phyloP scores from a whole-genome alignment of 768 basidiomycete species.

The Leucosporidium creatinivorum region DNA sequence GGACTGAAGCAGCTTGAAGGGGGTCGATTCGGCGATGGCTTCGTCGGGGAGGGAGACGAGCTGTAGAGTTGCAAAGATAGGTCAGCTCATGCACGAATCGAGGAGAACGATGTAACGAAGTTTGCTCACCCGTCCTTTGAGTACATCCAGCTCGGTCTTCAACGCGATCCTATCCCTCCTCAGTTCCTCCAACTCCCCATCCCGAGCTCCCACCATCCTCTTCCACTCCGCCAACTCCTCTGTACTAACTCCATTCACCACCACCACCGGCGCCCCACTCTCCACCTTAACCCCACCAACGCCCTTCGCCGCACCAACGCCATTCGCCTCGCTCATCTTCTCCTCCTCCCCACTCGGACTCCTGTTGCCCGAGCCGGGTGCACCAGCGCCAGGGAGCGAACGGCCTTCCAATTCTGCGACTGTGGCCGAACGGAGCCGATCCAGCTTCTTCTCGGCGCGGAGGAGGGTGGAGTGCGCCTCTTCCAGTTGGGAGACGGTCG shows the following conservation, averaged over 20 bases:
- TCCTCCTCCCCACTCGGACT: background rate
- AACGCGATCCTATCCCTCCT: conserved; percentile 44
- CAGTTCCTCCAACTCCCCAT: conserved; percentile 48
- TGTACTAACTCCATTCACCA: background rate
- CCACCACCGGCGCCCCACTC: background rate
- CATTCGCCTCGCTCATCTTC: background rate
- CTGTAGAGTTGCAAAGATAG: conserved; percentile 6
- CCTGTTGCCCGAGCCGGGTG: background rate
- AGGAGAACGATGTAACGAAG: conserved; percentile 14
- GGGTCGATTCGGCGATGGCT: conserved; percentile 47
- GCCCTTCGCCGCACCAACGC: background rate
- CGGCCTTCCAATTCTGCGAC: conserved; percentile 34
- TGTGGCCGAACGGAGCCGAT: conserved; percentile 31
- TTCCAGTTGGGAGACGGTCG: conserved; percentile 30
- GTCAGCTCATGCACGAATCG: background rate
- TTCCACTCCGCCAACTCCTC: conserved; percentile 26
- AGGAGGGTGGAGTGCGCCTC: conserved; percentile 27
- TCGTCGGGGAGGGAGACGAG: conserved; percentile 44
- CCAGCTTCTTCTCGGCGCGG: conserved; percentile 36
- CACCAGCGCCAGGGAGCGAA: background rate
- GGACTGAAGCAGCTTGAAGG: conserved; percentile 55
- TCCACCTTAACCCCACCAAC: background rate
- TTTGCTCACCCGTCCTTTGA: conserved; percentile 48
- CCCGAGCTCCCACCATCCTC: conserved; percentile 13
- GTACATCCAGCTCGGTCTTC: conserved; percentile 46